Percentiles rank a stretch among this genome's conserved stretches.
Conservation (phyloP, 441 rosid species). For the Flueggea neowawraea region DNA sequence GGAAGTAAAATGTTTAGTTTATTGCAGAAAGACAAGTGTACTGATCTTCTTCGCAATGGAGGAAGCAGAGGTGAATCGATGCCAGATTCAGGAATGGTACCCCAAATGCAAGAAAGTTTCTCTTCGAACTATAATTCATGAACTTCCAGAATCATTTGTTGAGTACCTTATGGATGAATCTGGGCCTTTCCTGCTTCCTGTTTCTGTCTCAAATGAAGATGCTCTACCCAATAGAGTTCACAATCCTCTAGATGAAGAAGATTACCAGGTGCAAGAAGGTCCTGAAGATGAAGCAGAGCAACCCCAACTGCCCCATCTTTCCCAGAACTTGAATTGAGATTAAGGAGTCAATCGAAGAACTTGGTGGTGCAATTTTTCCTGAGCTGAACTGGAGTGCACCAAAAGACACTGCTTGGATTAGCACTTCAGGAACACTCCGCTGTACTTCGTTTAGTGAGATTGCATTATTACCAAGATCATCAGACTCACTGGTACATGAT, state of each 20-base stretch:
- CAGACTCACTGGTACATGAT: slow-evolving; percentile 77
- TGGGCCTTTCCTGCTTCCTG: slow-evolving; percentile 70
- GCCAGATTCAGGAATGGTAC: slow-evolving; percentile 87
- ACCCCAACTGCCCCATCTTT: slow-evolving; percentile 37
- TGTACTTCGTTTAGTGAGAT: slow-evolving; percentile 73
- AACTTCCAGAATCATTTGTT: slow-evolving; percentile 71
- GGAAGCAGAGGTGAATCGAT: slow-evolving; percentile 60
- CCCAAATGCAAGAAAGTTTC: slow-evolving; percentile 65
- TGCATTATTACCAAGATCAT: slow-evolving; percentile 61
- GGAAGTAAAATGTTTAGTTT: neutral
- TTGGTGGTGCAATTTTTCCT: slow-evolving; percentile 66
- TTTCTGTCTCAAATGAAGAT: slow-evolving; percentile 53
- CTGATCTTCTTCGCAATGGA: slow-evolving; percentile 31
- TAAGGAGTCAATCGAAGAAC: slow-evolving; percentile 51
- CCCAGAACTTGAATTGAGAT: slow-evolving; percentile 62
- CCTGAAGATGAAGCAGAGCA: slow-evolving; percentile 68
- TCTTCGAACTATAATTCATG: slow-evolving; percentile 56
- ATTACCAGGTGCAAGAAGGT: slow-evolving; percentile 56
- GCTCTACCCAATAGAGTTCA: slow-evolving; percentile 72
- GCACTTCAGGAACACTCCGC: slow-evolving; percentile 58
- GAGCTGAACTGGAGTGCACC: slow-evolving; percentile 92
- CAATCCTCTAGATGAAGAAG: slow-evolving; percentile 63
- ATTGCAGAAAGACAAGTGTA: neutral
- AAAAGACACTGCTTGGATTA: slow-evolving; percentile 87
- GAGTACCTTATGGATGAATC: slow-evolving; percentile 65